Conservation (phyloP, 2,329 filamentous ascomycete genomes). For the Exophiala bonariae region DNA sequence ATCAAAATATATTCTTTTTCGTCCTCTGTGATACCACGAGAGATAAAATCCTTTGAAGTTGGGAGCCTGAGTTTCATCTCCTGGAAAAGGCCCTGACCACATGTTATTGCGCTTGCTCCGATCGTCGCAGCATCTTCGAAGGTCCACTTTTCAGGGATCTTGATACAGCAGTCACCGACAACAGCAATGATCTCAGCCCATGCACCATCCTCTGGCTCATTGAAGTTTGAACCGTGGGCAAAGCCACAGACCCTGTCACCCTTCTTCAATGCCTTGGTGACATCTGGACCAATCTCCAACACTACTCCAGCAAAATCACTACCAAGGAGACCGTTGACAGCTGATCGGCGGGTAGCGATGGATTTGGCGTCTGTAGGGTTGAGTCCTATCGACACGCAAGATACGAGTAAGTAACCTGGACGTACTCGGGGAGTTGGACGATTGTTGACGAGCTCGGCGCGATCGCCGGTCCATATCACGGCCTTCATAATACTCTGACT, state of each 20-base stretch:
- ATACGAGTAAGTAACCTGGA: slow-evolving; percentile 51
- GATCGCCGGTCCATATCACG: slow-evolving; percentile 32
- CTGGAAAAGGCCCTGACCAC: slow-evolving; percentile 45
- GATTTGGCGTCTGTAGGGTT: slow-evolving; percentile 60
- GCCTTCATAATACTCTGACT: slow-evolving; percentile 32
- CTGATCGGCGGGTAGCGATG: slow-evolving; percentile 30
- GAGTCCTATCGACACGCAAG: slow-evolving; percentile 50
- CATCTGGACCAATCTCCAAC: slow-evolving; percentile 49
- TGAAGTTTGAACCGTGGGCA: slow-evolving; percentile 45
- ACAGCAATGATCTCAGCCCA: slow-evolving; percentile 56
- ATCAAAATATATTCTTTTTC: slow-evolving; percentile 33
- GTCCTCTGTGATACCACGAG: slow-evolving; percentile 17
- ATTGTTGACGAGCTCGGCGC: slow-evolving; percentile 31
- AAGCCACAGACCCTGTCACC: slow-evolving; percentile 57
- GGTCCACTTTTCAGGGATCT: slow-evolving; percentile 48
- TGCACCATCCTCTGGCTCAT: slow-evolving; percentile 46
- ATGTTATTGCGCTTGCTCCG: slow-evolving; percentile 52
- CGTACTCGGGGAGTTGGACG: slow-evolving; percentile 11
- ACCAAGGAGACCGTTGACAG: slow-evolving; percentile 45
- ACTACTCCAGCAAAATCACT: slow-evolving; percentile 56
- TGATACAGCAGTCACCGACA: slow-evolving; percentile 51
- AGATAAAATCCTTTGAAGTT: slow-evolving; percentile 7
- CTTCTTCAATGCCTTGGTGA: slow-evolving; percentile 47
- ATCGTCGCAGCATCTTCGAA: slow-evolving; percentile 56
- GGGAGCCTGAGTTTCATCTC: slow-evolving; percentile 27